Conservation (phyloP, 2,329 filamentous ascomycete genomes). For the Ceratocystis ficicola region DNA sequence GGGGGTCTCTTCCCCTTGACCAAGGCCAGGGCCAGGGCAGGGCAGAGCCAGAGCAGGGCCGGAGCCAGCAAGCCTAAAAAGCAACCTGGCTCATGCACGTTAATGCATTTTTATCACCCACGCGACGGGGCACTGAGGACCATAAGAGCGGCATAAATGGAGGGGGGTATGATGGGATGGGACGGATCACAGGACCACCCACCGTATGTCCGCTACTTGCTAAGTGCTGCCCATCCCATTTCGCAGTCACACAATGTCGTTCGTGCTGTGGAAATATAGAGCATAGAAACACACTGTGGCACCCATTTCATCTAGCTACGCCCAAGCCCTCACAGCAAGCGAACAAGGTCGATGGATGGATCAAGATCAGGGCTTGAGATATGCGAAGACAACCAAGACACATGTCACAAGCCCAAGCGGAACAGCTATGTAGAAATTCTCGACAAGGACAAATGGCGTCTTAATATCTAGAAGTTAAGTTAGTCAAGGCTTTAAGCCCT, state of each 20-base stretch:
- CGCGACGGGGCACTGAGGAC: background rate
- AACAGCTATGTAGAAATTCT: background rate
- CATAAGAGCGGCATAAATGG: background rate
- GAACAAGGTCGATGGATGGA: background rate
- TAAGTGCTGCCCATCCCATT: background rate
- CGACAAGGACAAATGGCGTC: background rate
- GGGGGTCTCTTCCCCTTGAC: background rate
- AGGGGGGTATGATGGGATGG: no score
- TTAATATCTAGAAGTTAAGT: background rate
- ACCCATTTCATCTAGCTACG: background rate
- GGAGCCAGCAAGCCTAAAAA: background rate
- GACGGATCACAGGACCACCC: background rate
- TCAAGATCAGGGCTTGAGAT: conserved; percentile 4
- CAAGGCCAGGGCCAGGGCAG: background rate
- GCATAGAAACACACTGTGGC: background rate
- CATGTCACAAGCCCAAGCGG: background rate
- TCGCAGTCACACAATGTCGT: background rate
- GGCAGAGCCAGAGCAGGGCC: background rate
- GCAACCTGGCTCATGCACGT: background rate
- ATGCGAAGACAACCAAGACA: conserved; percentile 4
- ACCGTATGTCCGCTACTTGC: background rate
- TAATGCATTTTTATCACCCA: conserved; percentile 4
- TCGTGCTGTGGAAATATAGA: background rate
- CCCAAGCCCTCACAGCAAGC: background rate
- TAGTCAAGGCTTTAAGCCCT: background rate